Conservation (phyloP, 2,329 filamentous ascomycete genomes). For the Botrytis tulipae region DNA sequence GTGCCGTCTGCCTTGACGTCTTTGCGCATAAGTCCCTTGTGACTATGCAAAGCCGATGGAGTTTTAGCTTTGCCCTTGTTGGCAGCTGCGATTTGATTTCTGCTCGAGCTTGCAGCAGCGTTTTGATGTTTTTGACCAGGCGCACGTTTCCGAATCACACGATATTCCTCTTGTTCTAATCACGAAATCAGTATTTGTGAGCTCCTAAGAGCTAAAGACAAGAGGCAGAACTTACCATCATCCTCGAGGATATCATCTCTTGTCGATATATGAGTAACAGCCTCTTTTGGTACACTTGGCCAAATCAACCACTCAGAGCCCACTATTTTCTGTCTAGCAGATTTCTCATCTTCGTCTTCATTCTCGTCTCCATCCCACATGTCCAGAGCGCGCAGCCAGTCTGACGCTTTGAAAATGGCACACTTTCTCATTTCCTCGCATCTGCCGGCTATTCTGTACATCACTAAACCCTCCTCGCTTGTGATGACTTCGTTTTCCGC, state of each 20-base stretch:
- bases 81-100: background rate
- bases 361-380: background rate
- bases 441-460: background rate
- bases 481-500: background rate
- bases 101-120: background rate
- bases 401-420: background rate
- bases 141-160: background rate
- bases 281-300: background rate
- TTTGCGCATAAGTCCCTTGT: background rate
- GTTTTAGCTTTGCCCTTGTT: background rate
- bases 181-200: background rate
- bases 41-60: fast-evolving
- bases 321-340: background rate
- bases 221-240: background rate
- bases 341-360: background rate
- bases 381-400: background rate
- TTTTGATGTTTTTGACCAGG: background rate
- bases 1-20: background rate
- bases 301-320: constrained; percentile 7
- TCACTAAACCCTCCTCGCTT: background rate
- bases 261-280: background rate
- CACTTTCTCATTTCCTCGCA: background rate
- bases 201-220: fast-evolving
- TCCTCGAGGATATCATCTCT: background rate
- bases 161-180: background rate